Evolutionary conservation across 1,284 basidiomycete genomes (phyloP), one percentile per base, ranked within the genome.

Genomic region (Exobasidium rhododendri): DNA sequence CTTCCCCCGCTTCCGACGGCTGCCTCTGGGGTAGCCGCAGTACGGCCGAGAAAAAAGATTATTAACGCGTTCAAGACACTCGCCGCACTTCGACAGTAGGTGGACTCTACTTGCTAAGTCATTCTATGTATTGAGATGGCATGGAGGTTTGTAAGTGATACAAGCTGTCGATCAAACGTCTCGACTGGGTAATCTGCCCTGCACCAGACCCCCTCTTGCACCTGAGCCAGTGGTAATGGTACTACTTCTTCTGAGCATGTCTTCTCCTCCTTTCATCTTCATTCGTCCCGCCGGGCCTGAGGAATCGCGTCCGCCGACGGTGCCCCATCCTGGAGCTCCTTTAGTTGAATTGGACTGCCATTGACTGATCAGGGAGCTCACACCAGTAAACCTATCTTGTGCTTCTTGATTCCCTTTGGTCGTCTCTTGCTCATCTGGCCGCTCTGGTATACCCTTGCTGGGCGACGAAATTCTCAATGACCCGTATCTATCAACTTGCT

Each of bases 321-420:
- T 55, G 0, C 71, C 71, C 71, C 71, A 73, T 3, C 71, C 71
- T 1, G 67, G 69, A 0, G 71, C 71, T 17, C 57, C 57, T 26
- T 52, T 58, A n/a, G 20, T 14, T 7, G 58, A 43, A 51, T 62
- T 62, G 24, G 55, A 26, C 31, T 62, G 60, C 60, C 60, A 62
- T 51, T 60, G 56, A 22, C 44, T 46, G 60, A 62, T 54, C 28
- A 62, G 46, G 14, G 26, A 20, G 11, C 45, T 35, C n/a, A 62
- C 60, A 24, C 60, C 68, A 30, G 26, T 60, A 44, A 68, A 73
- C 1, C 63, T 35, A 1, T 74, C 69, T 29, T 58, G 24, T 0
- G 52, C 32, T 31, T 63, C 60, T 1, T 13, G 35, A 26, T 46
- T 5, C 3, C 24, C 3, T 26, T 50, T 50, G 26, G 1, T 51